Percentiles rank a stretch among this genome's conserved stretches.
These are phyloP conservation scores for Talaromyces stipitatus DNA, from an alignment of 495 filamentous ascomycete species.

Conservation along the genomic window DNA sequence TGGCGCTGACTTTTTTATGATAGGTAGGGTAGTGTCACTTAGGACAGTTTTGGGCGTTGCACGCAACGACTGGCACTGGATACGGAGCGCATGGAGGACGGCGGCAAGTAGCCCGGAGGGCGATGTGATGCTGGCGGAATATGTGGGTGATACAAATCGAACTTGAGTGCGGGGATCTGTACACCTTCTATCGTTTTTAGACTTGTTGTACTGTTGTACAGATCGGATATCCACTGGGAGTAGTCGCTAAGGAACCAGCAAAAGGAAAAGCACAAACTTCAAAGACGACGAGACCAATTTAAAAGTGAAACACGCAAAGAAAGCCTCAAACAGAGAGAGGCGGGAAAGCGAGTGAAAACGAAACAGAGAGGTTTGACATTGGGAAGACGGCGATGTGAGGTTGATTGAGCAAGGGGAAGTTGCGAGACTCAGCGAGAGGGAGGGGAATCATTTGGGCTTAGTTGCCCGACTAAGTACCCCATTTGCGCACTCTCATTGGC, in stretches of 20 bases:
- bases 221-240: not conserved
- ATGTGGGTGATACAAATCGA: not conserved
- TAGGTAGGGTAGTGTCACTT: not conserved
- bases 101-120: not conserved
- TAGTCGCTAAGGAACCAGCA: not conserved
- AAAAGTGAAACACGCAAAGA: not conserved
- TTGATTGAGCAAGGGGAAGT: not conserved
- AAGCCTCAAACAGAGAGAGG: not conserved
- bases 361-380: not conserved
- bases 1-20: conserved; percentile 10
- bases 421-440: too few relatives aligned
- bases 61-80: conserved; percentile 3
- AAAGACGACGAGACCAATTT: not conserved
- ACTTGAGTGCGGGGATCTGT: not conserved
- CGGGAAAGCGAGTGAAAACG: not conserved
- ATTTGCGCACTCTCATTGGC: not conserved
- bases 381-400: not conserved
- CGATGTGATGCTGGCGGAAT: not conserved
- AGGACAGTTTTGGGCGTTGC: conserved; percentile 4
- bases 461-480: not conserved
- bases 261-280: not conserved
- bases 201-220: not conserved
- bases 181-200: not conserved
- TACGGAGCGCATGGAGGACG: conserved; percentile 6
- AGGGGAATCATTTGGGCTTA: not conserved